Conservation (phyloP, 1,284 basidiomycete species). For the Ustilago tritici region DNA sequence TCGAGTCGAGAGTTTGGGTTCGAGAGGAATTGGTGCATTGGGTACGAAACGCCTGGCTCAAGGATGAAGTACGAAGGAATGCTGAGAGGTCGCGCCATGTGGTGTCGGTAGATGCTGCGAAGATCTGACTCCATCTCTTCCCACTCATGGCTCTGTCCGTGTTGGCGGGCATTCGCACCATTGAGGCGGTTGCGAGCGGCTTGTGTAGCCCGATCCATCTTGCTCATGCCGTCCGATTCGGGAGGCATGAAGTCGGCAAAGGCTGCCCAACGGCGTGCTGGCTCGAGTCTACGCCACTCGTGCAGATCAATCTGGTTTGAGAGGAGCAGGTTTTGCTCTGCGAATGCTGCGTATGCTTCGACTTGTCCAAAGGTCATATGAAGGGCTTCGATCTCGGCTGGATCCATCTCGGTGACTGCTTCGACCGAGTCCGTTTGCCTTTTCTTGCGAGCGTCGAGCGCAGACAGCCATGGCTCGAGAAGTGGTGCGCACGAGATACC, state of each 20-base stretch:
- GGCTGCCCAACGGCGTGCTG: slow-evolving; percentile 23
- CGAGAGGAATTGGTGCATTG: slow-evolving; percentile 28
- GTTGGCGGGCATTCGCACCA: no score
- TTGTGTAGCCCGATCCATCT: neutral
- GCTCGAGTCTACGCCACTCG: slow-evolving; percentile 40
- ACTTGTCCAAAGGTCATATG: slow-evolving; percentile 74
- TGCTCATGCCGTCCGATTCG: neutral
- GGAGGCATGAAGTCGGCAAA: slow-evolving; percentile 39
- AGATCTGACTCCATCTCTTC: slow-evolving; percentile 22
- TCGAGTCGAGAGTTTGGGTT: slow-evolving; percentile 4
- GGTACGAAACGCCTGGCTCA: slow-evolving; percentile 15
- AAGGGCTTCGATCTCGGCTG: slow-evolving; percentile 74
- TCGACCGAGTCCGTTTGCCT: slow-evolving; percentile 13
- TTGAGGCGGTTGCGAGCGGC: neutral
- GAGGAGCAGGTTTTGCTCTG: slow-evolving; percentile 73
- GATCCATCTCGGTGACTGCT: slow-evolving; percentile 73
- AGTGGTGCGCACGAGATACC: slow-evolving; percentile 38
- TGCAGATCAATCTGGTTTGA: slow-evolving; percentile 44
- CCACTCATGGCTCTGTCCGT: neutral
- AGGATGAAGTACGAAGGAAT: neutral
- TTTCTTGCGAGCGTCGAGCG: slow-evolving; percentile 25
- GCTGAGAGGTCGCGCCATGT: slow-evolving; percentile 13
- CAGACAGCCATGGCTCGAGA: slow-evolving; percentile 33
- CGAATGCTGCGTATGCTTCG: slow-evolving; percentile 79
- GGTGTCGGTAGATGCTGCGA: slow-evolving; percentile 22